Evolutionary conservation across 306 rosid genomes (phyloP).

Genomic region (Cucurbita maxima): DNA sequence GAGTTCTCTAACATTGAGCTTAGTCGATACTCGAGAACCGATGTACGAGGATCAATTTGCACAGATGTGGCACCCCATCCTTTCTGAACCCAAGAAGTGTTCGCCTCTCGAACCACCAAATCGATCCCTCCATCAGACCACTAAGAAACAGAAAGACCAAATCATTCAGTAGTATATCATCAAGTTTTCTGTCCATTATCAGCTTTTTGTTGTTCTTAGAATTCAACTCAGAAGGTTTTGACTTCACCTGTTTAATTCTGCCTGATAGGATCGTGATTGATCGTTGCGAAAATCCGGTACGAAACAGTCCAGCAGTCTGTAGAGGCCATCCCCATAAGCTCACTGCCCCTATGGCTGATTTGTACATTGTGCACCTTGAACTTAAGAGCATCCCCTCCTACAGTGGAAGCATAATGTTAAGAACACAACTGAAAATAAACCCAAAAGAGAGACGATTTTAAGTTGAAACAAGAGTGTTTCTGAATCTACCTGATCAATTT

Average conservation of each 20-base stretch:
- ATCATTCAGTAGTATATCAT: neutral
- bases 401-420: neutral
- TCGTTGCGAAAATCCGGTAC: slow-evolving; percentile 37
- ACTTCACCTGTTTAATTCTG: slow-evolving; percentile 61
- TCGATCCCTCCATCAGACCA: slow-evolving; percentile 60
- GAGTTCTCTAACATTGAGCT: slow-evolving; percentile 30
- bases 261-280: slow-evolving; percentile 60
- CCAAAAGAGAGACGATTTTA: neutral
- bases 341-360: slow-evolving; percentile 60
- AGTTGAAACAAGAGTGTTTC: neutral
- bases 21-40: slow-evolving; percentile 70
- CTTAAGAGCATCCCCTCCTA: slow-evolving; percentile 59
- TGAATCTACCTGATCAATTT: slow-evolving; percentile 48
- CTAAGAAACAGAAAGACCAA: slow-evolving; percentile 23
- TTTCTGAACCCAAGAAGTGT: slow-evolving; percentile 53
- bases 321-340: slow-evolving; percentile 90
- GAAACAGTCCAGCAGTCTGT: slow-evolving; percentile 83
- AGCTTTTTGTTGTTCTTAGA: neutral
- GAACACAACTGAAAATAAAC: neutral
- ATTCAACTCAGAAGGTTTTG: slow-evolving; percentile 3
- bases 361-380: slow-evolving; percentile 57
- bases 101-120: slow-evolving; percentile 36
- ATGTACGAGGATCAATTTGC: slow-evolving; percentile 63
- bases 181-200: neutral
- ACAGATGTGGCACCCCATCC: slow-evolving; percentile 68